phyloP scores from a whole-genome alignment of 2,329 filamentous ascomycete genomes.

The Pyrenophora tritici-repentis region DNA sequence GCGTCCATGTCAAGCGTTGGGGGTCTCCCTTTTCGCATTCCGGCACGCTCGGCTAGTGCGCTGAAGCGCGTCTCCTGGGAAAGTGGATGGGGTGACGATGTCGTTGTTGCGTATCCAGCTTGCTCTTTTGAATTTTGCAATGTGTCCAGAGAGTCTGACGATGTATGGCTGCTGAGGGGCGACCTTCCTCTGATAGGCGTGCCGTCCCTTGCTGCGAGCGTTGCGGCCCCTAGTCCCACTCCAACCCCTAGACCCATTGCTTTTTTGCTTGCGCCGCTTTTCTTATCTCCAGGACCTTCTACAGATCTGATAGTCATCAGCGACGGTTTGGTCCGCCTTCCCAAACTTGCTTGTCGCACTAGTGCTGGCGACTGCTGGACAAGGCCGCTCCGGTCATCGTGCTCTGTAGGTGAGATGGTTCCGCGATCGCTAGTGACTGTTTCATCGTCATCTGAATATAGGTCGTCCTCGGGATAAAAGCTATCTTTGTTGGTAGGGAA shows the following conservation, averaged over 20 bases:
- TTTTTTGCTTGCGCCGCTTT: slow-evolving; percentile 24
- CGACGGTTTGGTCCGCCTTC: slow-evolving; percentile 54
- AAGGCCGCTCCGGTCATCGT: slow-evolving; percentile 46
- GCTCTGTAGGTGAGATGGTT: slow-evolving; percentile 37
- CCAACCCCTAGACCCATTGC: slow-evolving; percentile 15
- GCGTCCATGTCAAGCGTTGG: slow-evolving; percentile 81
- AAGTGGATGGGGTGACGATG: slow-evolving; percentile 12
- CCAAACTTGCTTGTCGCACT: slow-evolving; percentile 54
- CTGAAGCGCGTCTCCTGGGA: slow-evolving; percentile 36
- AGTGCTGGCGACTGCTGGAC: slow-evolving; percentile 41
- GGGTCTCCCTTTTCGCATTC: slow-evolving; percentile 55
- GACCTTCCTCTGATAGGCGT: slow-evolving; percentile 26
- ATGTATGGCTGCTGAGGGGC: slow-evolving; percentile 38
- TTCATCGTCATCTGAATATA: slow-evolving; percentile 47
- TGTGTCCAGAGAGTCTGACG: slow-evolving; percentile 43
- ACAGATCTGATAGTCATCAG: slow-evolving; percentile 55
- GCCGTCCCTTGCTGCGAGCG: slow-evolving; percentile 33
- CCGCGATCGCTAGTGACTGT: slow-evolving; percentile 42
- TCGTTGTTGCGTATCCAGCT: slow-evolving; percentile 24
- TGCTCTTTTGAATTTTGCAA: slow-evolving; percentile 25
- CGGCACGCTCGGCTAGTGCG: slow-evolving; percentile 50
- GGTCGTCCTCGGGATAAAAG: slow-evolving; percentile 47
- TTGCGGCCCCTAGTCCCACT: slow-evolving; percentile 32
- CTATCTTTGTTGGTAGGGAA: slow-evolving; percentile 51
- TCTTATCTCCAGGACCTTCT: slow-evolving; percentile 42